Base-by-base conservation (phyloP, 352 stramenopile genomes). In the Globisporangium barbulae region DNA sequence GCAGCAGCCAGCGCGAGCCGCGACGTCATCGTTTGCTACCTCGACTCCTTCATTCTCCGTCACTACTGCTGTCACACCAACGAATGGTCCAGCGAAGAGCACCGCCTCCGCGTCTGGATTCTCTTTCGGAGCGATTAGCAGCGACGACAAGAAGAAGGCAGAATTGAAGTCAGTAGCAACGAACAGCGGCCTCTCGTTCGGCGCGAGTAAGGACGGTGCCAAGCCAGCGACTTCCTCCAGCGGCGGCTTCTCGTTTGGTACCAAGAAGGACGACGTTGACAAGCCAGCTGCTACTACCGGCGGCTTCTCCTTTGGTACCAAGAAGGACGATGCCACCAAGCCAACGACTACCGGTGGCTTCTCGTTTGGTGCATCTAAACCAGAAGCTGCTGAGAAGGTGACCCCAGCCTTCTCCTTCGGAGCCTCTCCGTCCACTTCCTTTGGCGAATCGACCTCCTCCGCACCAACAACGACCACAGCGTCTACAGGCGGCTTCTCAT, bases 281-380 rank as follows among this genome's bases (percentile, higher is more conserved):
- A 28, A 28, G 25, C 25, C 25, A 28, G 25, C 25, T 39, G 58
- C 12, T 0, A 7, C 30, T 7, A 67, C 66, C 72, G 56, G 73
- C 64, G 30, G 30, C 3, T 90, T 85, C 45, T 83, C 78, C 17
- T 88, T 85, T 44, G 78, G 68, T 9, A 49, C 25, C 17, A 57
- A 64, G 21, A 59, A 37, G 8, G 53, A 59, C 65, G 12, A 13
- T 57, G 61, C 69, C 35, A 8, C 69, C 6, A 68, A 69, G 31
- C 21, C 67, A 4, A 28, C 64, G 5, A 71, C 53, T 8, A 57
- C 64, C 2, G 37, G 65, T 31, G 72, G 70, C 33, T 79, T 79
- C 61, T 74, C 70, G n/a, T 79, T 79, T 54, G 73, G 48, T 30
- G 22, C 44, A 0, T 56, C 49, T 8, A 62, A 62, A 42, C 15